Conservation (phyloP, 2,329 filamentous ascomycete species). For the Sporothrix globosa region DNA sequence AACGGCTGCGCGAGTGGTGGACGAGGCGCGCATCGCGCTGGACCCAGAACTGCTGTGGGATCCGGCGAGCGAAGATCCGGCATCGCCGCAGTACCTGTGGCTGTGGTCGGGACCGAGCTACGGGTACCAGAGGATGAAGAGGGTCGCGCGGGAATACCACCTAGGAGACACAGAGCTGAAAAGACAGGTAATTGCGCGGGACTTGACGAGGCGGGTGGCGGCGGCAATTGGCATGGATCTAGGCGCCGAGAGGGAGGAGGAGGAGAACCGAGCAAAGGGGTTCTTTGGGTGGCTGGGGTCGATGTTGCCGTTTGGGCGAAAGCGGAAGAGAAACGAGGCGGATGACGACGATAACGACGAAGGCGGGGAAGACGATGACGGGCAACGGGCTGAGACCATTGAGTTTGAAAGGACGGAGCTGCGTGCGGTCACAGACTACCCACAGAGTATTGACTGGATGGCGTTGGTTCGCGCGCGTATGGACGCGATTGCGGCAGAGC, state of each 20-base stretch:
- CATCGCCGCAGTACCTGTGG: slow-evolving; percentile 35
- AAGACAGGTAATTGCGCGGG: slow-evolving; percentile 38
- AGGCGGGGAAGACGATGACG: neutral
- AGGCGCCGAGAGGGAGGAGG: neutral
- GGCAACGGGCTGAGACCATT: neutral
- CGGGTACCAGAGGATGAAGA: slow-evolving; percentile 35
- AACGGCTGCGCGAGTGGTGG: slow-evolving; percentile 35
- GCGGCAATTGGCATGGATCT: neutral
- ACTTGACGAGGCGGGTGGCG: slow-evolving; percentile 37
- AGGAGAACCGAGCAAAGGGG: neutral
- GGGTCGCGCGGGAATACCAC: slow-evolving; percentile 41
- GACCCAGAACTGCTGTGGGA: slow-evolving; percentile 39
- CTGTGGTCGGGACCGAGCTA: slow-evolving; percentile 37
- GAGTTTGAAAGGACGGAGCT: slow-evolving; percentile 22
- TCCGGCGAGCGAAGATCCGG: slow-evolving; percentile 40
- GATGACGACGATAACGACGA: neutral
- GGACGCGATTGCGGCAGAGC: neutral
- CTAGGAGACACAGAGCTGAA: slow-evolving; percentile 48
- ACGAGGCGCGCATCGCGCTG: slow-evolving; percentile 2
- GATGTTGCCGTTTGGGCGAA: slow-evolving; percentile 23
- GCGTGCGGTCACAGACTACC: slow-evolving; percentile 26
- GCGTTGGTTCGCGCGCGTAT: neutral
- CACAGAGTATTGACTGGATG: slow-evolving; percentile 27
- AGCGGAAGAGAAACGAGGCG: slow-evolving; percentile 3
- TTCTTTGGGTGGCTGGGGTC: slow-evolving; percentile 15